Percentiles rank a stretch among this genome's conserved stretches.
Conservation (phyloP, 257 asterid species). For the Paulownia fortunei region DNA sequence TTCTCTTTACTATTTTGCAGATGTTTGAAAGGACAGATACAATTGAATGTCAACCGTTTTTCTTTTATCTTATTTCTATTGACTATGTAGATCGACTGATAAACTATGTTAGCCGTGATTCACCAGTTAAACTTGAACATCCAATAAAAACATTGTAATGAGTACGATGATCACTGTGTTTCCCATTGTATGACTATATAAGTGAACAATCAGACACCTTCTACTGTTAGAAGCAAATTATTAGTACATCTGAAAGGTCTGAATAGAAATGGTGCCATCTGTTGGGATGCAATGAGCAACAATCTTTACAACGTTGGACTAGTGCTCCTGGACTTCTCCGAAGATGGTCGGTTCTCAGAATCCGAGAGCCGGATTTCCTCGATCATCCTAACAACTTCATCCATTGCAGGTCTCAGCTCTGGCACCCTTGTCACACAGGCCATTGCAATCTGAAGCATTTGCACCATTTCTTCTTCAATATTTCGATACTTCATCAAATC, state of each 20-base stretch:
- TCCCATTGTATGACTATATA: no score
- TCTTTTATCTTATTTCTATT: conserved; percentile 24
- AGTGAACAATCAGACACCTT: conserved; percentile 8
- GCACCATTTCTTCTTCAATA: conserved; percentile 73
- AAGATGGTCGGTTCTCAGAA: conserved; percentile 49
- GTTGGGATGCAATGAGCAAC: neutral
- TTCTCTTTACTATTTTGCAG: neutral
- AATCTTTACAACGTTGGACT: conserved; percentile 38
- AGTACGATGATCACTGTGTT: no score
- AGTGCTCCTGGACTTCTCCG: conserved; percentile 47
- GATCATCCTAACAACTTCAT: conserved; percentile 60
- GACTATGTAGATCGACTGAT: conserved; percentile 22
- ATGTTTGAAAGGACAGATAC: conserved; percentile 19
- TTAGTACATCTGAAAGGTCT: conserved; percentile 19
- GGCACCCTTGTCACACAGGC: conserved; percentile 61
- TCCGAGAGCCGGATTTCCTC: conserved; percentile 52
- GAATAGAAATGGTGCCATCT: no score
- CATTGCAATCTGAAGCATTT: conserved; percentile 82
- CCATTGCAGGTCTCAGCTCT: conserved; percentile 65
- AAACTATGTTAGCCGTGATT: no score
- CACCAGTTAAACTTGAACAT: conserved; percentile 5
- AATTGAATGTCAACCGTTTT: neutral
- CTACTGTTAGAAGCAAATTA: neutral
- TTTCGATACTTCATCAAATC: conserved; percentile 51
- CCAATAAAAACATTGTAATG: conserved; percentile 19